Evolutionary conservation across 2,329 filamentous ascomycete genomes (phyloP), one percentile per base, ranked within the genome.

Genomic region (Colletotrichum spinosum): DNA sequence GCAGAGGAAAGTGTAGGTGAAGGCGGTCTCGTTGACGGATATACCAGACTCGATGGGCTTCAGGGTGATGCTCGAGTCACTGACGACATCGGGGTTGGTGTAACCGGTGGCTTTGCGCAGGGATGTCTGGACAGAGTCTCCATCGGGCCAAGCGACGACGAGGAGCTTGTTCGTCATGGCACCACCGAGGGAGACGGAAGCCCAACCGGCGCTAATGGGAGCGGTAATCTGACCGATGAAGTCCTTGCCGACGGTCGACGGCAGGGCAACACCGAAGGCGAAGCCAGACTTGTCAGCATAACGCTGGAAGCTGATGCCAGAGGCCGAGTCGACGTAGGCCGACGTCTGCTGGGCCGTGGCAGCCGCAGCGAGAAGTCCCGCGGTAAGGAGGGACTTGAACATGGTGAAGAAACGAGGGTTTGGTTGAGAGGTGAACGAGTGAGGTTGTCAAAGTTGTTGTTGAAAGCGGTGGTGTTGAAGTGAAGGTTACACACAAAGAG

Each of bases 1-100:
- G 73, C 83, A 85, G 46, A 84, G 74, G 73, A 84, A 85, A 9
- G 83, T 85, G 69, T 80, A 82, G 7, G 77, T 78, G 72, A 79
- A 79, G 70, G 83, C 79, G 2, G 82, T 84, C 55, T 70, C 73
- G 73, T 84, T 85, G 63, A 81, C 70, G 60, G 79, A 82, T 12
- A 80, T 83, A 8, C 81, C 81, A 13, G 78, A 79, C 15, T 78
- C 71, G 67, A 84, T 84, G n/a, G 80, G 76, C n/a, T 71, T 69
- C 34, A 80, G 70, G 44, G 76, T 73, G 46, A 80, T 75, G 13
- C 74, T 52, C 7, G 55, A 71, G 15, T 75, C 76, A 7, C 75
- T 77, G 67, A 80, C 78, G 5, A 79, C 74, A 3, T 76, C 69
- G 12, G 81, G 80, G 48, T 77, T 77, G 56, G 75, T 75, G 71